These are phyloP conservation scores for Diaporthe sp. DNA, from an alignment of 2,329 filamentous ascomycete genomes.

Conservation along the genomic window DNA sequence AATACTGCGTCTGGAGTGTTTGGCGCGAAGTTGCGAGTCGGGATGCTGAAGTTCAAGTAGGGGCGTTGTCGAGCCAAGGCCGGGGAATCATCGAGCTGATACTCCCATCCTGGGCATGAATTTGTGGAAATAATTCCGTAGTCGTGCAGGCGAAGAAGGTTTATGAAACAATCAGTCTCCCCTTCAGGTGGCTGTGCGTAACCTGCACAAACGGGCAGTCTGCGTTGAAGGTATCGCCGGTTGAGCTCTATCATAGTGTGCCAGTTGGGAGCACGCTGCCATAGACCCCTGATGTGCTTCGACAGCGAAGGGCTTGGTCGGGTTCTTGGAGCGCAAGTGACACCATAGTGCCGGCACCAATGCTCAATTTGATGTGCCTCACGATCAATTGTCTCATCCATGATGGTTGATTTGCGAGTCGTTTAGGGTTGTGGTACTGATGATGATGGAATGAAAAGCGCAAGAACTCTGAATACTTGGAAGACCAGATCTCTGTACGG, in stretches of 20 bases:
- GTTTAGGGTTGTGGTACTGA: background rate
- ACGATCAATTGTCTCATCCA: background rate
- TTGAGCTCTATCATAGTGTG: background rate
- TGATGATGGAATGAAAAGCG: background rate
- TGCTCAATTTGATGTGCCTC: background rate
- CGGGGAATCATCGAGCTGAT: accelerated
- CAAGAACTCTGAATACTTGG: no score
- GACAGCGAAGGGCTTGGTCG: background rate
- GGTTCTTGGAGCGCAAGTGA: no score
- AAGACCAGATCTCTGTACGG: background rate
- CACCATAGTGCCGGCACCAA: no score
- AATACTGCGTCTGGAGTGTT: accelerated
- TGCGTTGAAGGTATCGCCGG: background rate
- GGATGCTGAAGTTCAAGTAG: background rate
- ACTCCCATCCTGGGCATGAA: background rate
- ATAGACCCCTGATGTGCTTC: accelerated
- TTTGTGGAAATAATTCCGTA: background rate
- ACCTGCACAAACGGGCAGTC: background rate
- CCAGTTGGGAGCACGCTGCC: background rate
- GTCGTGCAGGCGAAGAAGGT: background rate
- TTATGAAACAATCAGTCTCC: background rate
- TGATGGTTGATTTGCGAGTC: background rate
- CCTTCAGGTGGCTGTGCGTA: accelerated
- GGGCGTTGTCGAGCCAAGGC: background rate
- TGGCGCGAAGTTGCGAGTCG: accelerated